These are phyloP conservation scores for Diaporthe helianthi DNA, from an alignment of 2,329 filamentous ascomycete species.

Conservation along the genomic window DNA sequence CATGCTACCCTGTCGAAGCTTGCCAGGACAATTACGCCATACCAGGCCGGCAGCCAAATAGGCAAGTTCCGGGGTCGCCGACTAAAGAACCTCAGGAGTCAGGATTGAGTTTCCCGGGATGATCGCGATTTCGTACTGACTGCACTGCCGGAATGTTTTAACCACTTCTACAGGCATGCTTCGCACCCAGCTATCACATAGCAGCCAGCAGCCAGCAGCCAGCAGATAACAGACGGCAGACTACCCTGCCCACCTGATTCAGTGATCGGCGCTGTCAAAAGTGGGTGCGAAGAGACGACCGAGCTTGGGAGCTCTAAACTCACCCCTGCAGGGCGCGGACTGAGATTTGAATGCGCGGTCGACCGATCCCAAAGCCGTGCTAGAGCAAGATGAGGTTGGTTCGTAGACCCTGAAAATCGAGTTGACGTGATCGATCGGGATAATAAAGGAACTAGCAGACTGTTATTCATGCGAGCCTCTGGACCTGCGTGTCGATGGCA, in stretches of 20 bases:
- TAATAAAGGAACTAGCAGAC: no score
- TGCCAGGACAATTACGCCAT: background rate
- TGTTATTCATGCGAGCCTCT: background rate
- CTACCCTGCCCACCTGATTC: background rate
- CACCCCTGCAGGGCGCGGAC: background rate
- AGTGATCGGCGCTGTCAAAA: slow-evolving; percentile 21
- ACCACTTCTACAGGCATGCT: background rate
- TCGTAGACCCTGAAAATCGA: slow-evolving; percentile 16
- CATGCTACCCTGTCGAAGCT: background rate
- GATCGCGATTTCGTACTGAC: no score
- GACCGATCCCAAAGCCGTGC: background rate
- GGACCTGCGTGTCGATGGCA: background rate
- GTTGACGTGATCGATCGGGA: slow-evolving; percentile 25
- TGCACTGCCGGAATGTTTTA: background rate
- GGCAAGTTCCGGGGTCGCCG: background rate
- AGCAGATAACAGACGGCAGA: background rate
- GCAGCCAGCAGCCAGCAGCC: background rate
- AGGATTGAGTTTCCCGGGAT: background rate
- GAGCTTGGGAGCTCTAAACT: no score
- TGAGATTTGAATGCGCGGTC: background rate
- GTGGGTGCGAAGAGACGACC: background rate
- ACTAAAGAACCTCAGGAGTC: background rate
- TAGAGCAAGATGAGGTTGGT: background rate
- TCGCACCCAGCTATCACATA: background rate
- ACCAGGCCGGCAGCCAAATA: no score